Conservation (phyloP, 78 protist genomes). For the Cyanophora paradoxa region DNA sequence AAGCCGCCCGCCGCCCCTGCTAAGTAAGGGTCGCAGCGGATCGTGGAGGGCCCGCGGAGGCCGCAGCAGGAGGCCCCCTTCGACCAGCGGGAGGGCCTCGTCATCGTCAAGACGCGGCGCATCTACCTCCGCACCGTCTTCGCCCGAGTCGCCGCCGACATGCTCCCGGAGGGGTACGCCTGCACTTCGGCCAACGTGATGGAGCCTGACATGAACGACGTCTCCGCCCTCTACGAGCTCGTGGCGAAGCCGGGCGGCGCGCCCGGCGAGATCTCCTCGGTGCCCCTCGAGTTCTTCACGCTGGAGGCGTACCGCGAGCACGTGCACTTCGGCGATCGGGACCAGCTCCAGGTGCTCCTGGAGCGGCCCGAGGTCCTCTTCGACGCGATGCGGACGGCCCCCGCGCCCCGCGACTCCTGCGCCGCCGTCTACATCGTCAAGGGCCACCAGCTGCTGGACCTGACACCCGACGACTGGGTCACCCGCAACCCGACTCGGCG, state of each 20-base stretch:
- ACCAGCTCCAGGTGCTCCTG: neutral
- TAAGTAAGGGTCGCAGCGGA: too few relatives aligned
- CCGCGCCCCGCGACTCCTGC: neutral
- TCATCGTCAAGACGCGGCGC: neutral
- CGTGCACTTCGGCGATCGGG: neutral
- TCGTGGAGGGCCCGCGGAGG: too few relatives aligned
- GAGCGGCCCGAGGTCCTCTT: neutral
- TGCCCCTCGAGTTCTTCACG: neutral
- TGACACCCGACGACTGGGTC: slow-evolving; percentile 6
- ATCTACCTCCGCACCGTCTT: neutral
- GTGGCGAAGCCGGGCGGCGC: neutral
- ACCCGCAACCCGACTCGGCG: neutral
- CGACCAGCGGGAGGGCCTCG: neutral
- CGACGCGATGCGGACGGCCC: neutral
- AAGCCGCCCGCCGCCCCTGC: too few relatives aligned
- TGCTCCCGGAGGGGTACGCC: neutral
- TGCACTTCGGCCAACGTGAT: neutral
- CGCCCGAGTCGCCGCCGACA: slow-evolving; percentile 2
- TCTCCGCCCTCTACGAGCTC: neutral
- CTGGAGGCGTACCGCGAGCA: neutral
- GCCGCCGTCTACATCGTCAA: neutral
- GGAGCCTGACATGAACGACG: neutral
- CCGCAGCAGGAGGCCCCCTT: neutral
- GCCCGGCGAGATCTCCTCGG: neutral
- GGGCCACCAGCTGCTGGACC: neutral